A percentile compares a stretch with the other conserved stretches of the same genome.
Conservation (phyloP, 139 green algal species). For the Yamagishiella unicocca region DNA sequence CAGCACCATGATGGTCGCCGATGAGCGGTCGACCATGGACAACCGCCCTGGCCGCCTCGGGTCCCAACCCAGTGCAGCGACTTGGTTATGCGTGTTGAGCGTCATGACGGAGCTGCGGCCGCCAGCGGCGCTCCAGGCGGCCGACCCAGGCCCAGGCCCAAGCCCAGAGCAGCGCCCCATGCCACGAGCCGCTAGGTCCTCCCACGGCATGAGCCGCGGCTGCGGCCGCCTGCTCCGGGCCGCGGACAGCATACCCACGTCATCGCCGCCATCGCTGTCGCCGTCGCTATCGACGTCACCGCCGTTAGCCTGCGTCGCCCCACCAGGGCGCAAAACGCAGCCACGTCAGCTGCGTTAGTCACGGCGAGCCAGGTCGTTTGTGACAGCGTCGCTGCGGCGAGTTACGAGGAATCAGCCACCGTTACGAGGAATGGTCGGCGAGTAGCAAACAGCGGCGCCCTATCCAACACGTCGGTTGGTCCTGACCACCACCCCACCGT, state of each 20-base stretch:
- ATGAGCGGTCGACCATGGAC: neutral
- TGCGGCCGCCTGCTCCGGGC: neutral
- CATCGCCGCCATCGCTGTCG: neutral
- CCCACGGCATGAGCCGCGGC: neutral
- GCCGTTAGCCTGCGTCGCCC: neutral
- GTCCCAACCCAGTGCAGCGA: slow-evolving; percentile 35
- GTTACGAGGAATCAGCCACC: no score
- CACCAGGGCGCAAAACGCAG: no score
- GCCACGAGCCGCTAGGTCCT: neutral
- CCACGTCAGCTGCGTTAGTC: no score
- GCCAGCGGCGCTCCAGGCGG: neutral
- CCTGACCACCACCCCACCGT: no score
- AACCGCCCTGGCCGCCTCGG: slow-evolving; percentile 10
- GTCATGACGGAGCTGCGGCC: neutral
- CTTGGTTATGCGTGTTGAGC: neutral
- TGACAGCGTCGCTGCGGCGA: no score
- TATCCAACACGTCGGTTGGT: no score
- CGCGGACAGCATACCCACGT: neutral
- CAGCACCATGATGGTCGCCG: neutral
- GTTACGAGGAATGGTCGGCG: no score
- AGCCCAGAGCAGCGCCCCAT: no score
- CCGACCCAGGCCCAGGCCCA: no score
- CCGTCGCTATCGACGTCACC: neutral
- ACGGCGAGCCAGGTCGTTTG: no score
- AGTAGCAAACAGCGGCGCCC: no score